A percentile compares a stretch with the other conserved stretches of the same genome.
phyloP scores from a whole-genome alignment of 495 filamentous ascomycete genomes.

The Penicillium goetzii region DNA sequence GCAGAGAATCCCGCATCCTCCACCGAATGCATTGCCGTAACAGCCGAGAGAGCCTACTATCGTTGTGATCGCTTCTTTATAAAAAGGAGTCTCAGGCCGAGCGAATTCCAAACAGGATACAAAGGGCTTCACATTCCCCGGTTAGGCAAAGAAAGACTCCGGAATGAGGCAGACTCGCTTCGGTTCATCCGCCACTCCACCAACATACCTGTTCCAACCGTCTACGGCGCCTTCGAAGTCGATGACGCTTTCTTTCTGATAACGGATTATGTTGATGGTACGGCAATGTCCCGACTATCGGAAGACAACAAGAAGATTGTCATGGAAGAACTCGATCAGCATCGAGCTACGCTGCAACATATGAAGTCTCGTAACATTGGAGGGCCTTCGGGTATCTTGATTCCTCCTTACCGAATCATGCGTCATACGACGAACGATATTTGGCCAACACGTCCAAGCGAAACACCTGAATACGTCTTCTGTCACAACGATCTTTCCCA shows the following conservation, averaged over 20 bases:
- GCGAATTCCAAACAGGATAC: constrained; percentile 17
- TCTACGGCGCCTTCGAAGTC: constrained; percentile 23
- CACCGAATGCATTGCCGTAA: background rate
- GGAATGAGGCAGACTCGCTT: constrained; percentile 22
- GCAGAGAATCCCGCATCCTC: background rate
- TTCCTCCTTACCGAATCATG: constrained; percentile 20
- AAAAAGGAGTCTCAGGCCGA: constrained; percentile 20
- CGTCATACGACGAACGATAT: background rate
- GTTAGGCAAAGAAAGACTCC: constrained; percentile 22
- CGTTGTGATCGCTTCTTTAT: constrained; percentile 19
- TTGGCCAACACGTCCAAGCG: constrained; percentile 8
- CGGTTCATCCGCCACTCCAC: constrained; percentile 14
- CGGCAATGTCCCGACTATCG: constrained; percentile 10
- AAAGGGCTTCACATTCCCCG: constrained; percentile 17
- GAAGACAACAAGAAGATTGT: constrained; percentile 19
- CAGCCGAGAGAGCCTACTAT: constrained; percentile 24
- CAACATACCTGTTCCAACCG: constrained; percentile 20
- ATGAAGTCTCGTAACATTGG: constrained; percentile 18
- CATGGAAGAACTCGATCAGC: constrained; percentile 4
- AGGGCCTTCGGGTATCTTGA: constrained; percentile 20
- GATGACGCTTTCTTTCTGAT: constrained; percentile 17
- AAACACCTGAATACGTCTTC: constrained; percentile 31
- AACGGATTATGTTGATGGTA: constrained; percentile 20
- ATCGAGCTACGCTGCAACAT: constrained; percentile 12
- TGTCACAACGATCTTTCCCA: constrained; percentile 41